Evolutionary conservation across 2,329 filamentous ascomycete genomes (phyloP).

Genomic region (Byssoonygena ceratinophila): DNA sequence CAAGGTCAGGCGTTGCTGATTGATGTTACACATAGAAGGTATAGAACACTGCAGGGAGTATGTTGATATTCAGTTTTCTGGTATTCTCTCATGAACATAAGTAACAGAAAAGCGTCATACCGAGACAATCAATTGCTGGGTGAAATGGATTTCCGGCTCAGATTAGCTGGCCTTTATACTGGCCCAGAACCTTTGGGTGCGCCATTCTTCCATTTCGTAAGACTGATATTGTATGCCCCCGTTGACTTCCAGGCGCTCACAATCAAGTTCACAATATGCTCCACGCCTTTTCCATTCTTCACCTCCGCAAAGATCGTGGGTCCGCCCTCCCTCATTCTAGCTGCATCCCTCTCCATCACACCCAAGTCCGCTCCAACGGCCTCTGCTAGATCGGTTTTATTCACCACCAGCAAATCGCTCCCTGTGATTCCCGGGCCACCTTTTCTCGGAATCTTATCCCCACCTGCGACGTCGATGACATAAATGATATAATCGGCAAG

Average conservation of each 20-base stretch:
- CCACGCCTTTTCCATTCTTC: constrained; percentile 77
- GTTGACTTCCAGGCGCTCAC: constrained; percentile 86
- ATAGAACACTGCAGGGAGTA: not conserved
- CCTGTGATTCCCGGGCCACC: constrained; percentile 95
- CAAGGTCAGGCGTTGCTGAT: constrained; percentile 3
- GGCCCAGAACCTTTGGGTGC: constrained; percentile 30
- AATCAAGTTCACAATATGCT: constrained; percentile 79
- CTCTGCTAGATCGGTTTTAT: constrained; percentile 92
- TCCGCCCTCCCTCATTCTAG: constrained; percentile 90
- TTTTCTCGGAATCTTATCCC: constrained; percentile 93
- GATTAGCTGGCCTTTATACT: constrained; percentile 12
- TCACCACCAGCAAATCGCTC: constrained; percentile 84
- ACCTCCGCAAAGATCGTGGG: constrained; percentile 95
- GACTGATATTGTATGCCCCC: constrained; percentile 51
- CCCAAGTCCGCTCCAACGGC: constrained; percentile 78
- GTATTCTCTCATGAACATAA: not conserved
- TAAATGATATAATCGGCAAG: constrained; percentile 97
- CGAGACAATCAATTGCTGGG: no score
- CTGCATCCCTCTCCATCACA: constrained; percentile 90
- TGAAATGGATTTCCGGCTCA: not conserved
- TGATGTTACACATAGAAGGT: not conserved
- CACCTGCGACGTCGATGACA: constrained; percentile 92
- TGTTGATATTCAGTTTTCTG: not conserved
- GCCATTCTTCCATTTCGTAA: constrained; percentile 37
- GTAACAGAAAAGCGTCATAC: not conserved